Percentiles rank a stretch among this genome's conserved stretches.
phyloP scores from a whole-genome alignment of 1,284 basidiomycete species.

The Pyrrhoderma noxium region DNA sequence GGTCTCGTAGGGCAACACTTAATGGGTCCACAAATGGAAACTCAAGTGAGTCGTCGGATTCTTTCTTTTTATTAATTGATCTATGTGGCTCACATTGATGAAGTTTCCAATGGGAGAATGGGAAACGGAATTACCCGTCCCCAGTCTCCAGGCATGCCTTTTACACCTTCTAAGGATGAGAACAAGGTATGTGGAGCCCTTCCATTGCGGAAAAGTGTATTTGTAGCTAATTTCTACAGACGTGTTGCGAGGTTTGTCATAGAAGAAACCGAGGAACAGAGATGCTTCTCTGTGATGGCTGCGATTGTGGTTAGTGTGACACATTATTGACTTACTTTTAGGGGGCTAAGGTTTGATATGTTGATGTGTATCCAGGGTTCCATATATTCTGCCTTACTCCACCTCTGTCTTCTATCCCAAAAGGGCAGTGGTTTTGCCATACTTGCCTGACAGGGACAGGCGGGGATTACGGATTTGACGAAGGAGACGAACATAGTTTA shows the following conservation, averaged over 20 bases:
- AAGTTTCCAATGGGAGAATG: constrained; percentile 10
- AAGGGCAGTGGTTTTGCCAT: constrained; percentile 95
- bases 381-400: constrained; percentile 97
- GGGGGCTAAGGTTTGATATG: constrained; percentile 19
- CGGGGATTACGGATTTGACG: constrained; percentile 98
- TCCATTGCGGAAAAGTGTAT: not conserved
- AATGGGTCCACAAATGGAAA: constrained; percentile 28
- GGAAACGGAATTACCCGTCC: constrained; percentile 7
- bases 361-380: constrained; percentile 53
- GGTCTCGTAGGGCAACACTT: constrained; percentile 38
- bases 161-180: constrained; percentile 10
- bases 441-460: constrained; percentile 89
- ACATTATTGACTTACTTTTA: constrained; percentile 10
- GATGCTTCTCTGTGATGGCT: constrained; percentile 95
- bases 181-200: constrained; percentile 1
- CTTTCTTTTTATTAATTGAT: constrained; percentile 15
- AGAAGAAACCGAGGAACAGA: constrained; percentile 82
- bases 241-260: constrained; percentile 79
- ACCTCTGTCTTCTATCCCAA: constrained; percentile 77
- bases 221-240: not conserved
- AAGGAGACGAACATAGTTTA: constrained; percentile 93
- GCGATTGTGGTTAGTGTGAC: constrained; percentile 88
- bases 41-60: constrained; percentile 34
- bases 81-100: not conserved
- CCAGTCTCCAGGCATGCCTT: constrained; percentile 1